Percentiles rank a stretch among this genome's conserved stretches.
These are phyloP conservation scores for Nothopassalora personata DNA, from an alignment of 2,329 filamentous ascomycete species.

Conservation along the genomic window DNA sequence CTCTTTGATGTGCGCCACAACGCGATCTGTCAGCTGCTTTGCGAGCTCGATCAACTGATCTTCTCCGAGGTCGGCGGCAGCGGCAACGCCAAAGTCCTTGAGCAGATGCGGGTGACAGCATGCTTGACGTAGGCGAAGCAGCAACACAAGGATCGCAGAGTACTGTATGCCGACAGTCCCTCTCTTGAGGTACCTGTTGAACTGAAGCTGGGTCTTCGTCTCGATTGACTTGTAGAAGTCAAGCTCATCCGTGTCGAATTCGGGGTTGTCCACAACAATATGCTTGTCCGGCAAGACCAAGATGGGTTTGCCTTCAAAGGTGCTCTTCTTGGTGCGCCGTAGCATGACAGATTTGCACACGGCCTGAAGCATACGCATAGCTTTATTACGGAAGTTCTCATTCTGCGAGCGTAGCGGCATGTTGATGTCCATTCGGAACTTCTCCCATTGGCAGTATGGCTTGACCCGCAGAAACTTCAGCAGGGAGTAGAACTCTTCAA, in stretches of 20 bases:
- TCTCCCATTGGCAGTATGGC: slow-evolving; percentile 62
- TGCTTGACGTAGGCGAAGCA: slow-evolving; percentile 73
- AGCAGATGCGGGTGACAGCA: slow-evolving; percentile 73
- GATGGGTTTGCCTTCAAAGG: slow-evolving; percentile 74
- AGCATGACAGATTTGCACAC: slow-evolving; percentile 76
- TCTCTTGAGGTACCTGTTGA: slow-evolving; percentile 70
- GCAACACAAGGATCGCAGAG: slow-evolving; percentile 70
- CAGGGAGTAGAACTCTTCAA: slow-evolving; percentile 71
- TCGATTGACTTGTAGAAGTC: slow-evolving; percentile 64
- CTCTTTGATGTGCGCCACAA: slow-evolving; percentile 61
- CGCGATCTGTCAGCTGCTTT: slow-evolving; percentile 52
- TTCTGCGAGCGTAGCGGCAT: slow-evolving; percentile 45
- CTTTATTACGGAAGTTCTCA: slow-evolving; percentile 32
- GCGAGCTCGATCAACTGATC: slow-evolving; percentile 60
- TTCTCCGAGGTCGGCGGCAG: slow-evolving; percentile 44
- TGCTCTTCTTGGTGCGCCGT: slow-evolving; percentile 72
- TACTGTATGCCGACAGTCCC: slow-evolving; percentile 68
- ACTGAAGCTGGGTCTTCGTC: slow-evolving; percentile 59
- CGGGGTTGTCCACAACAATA: slow-evolving; percentile 56
- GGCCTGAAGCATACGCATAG: slow-evolving; percentile 67
- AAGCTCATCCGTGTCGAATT: slow-evolving; percentile 62
- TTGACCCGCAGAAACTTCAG: slow-evolving; percentile 71
- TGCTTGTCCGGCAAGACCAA: slow-evolving; percentile 61
- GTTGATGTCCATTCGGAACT: slow-evolving; percentile 57
- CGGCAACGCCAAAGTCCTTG: slow-evolving; percentile 56